A percentile compares a stretch with the other conserved stretches of the same genome.
Evolutionary conservation across 257 asterid species (phyloP).

Genomic region (Solanum habrochaites): DNA sequence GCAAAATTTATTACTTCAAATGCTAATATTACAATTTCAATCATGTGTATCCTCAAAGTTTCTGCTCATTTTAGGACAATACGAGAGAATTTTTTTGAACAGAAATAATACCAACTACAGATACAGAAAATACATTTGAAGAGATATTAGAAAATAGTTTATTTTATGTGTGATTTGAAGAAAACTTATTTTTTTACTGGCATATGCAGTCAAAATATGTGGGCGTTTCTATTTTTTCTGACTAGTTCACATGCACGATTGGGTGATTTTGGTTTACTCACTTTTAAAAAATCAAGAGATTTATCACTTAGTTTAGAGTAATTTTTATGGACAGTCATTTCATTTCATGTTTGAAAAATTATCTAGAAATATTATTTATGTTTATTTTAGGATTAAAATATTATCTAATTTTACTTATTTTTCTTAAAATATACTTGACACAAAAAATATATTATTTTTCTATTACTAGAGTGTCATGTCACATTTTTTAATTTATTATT

Average conservation of each 20-base stretch:
- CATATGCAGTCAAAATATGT: not conserved
- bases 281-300: not conserved
- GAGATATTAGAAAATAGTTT: not conserved
- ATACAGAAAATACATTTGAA: not conserved
- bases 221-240: not conserved
- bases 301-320: not conserved
- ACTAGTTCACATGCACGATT: not conserved
- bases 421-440: too few relatives aligned
- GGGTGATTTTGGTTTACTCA: not conserved
- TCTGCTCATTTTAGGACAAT: not conserved
- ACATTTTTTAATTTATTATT: too few relatives aligned
- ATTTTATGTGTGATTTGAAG: not conserved
- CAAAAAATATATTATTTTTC: too few relatives aligned
- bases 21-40: too few relatives aligned
- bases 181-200: not conserved
- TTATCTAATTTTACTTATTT: rapidly evolving
- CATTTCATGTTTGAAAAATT: too few relatives aligned
- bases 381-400: too few relatives aligned
- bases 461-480: too few relatives aligned
- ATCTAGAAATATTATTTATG: too few relatives aligned
- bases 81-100: not conserved
- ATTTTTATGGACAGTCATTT: too few relatives aligned
- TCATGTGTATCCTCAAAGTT: not conserved
- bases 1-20: too few relatives aligned
- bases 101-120: not conserved